These are phyloP conservation scores for Leccinum angustisporum DNA, from an alignment of 1,284 basidiomycete genomes.

Conservation along the genomic window DNA sequence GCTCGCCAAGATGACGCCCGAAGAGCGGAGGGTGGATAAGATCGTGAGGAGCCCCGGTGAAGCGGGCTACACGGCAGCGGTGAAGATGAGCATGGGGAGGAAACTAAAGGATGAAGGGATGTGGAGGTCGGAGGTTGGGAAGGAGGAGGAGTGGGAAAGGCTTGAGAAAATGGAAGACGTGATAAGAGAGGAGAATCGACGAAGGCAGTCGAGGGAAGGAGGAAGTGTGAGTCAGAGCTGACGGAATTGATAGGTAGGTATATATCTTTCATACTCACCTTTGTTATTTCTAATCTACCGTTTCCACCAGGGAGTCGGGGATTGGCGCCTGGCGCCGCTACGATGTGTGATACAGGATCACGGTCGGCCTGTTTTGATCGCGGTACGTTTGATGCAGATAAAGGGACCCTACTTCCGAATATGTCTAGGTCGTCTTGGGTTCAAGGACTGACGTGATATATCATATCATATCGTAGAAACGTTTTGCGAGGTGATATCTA, in stretches of 20 bases:
- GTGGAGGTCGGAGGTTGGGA: constrained; percentile 49
- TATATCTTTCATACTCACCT: background rate
- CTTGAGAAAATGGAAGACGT: constrained; percentile 39
- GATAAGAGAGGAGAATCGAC: constrained; percentile 42
- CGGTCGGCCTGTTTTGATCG: no score
- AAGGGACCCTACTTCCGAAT: no score
- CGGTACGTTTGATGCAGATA: no score
- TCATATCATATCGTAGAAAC: constrained; percentile 13
- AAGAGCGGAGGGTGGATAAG: constrained; percentile 46
- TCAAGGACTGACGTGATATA: no score
- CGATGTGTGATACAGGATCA: no score
- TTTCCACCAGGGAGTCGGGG: no score
- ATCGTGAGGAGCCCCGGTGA: constrained; percentile 53
- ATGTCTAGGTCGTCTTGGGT: no score
- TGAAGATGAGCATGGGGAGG: constrained; percentile 43
- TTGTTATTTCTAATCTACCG: background rate
- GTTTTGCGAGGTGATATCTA: constrained; percentile 18
- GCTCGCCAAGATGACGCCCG: constrained; percentile 49
- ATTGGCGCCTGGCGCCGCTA: no score
- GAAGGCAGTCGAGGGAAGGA: constrained; percentile 10
- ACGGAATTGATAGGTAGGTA: background rate
- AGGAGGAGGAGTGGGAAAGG: constrained; percentile 34
- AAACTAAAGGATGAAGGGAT: constrained; percentile 44
- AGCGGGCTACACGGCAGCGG: constrained; percentile 58
- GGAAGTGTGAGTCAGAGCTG: background rate